Base-by-base conservation (phyloP, 2,329 filamentous ascomycete species). In the Fusarium anthophilum region DNA sequence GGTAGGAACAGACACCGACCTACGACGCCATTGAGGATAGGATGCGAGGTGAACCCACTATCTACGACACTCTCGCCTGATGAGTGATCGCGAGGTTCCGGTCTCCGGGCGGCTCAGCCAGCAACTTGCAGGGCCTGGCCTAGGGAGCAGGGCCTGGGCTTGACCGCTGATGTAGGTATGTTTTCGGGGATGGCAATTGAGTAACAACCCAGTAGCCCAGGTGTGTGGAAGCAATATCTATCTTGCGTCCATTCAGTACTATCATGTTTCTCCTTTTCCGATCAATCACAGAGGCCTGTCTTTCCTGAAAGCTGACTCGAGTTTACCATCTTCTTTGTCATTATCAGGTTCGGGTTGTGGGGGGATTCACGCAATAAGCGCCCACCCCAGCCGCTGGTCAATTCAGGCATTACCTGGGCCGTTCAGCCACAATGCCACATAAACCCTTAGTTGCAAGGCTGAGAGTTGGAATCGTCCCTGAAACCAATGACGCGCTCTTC, bases 401-500 rank as follows among this genome's bases (percentile, higher is more conserved):
- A 37, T 18, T 37, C n/a, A 8, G 30, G 28, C 15, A n/a, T 30
- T 30, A 30, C 24, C 44, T 28, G 6, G 22, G 39, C 39, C 6
- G 18, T 37, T 53, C n/a, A 37, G 50, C 50, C 50, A 53, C 50
- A 37, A 26, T 37, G 41, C 58, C 58, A 60, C 53, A 66, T 47
- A 35, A 43, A 39, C 35, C 43, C 59, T 22, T 48, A 37, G 32
- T 53, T 56, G 58, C 70, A 71, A 73, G 71, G 72, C 72, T 74
- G 68, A 74, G 48, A 75, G 32, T 15, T 35, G 32, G 48, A 59
- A 47, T 44, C 35, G 51, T 56, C 59, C 64, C 60, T 73, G 61
- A 73, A 73, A 75, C 72, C 65, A 74, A 75, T 75, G 72, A 75
- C 72, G 72, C 72, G 72, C 72, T 75, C 72, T 75, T 65, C 55